phyloP scores from a whole-genome alignment of 108 stramenopile genomes.

The Pelagomonas calceolata region DNA sequence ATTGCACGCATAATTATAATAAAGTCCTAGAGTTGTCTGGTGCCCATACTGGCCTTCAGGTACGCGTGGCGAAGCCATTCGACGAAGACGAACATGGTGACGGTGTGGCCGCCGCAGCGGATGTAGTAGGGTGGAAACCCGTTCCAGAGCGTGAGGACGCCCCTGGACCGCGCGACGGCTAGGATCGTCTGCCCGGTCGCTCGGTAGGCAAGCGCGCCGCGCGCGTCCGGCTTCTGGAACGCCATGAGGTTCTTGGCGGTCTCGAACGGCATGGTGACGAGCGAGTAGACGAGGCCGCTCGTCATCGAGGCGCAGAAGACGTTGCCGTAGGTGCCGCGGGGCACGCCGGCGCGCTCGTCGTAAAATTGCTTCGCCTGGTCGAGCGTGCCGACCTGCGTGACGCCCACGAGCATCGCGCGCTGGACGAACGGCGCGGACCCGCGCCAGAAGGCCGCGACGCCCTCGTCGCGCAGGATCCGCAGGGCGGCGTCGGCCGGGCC shows the following conservation, averaged over 20 bases:
- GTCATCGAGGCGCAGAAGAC: constrained; percentile 85
- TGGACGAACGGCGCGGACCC: constrained; percentile 72
- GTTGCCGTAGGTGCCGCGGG: constrained; percentile 64
- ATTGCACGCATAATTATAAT: no score
- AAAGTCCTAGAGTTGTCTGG: no score
- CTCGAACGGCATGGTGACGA: constrained; percentile 88
- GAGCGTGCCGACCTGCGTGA: constrained; percentile 81
- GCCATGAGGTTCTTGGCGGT: constrained; percentile 89
- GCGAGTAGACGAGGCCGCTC: constrained; percentile 73
- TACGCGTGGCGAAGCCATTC: constrained; percentile 67
- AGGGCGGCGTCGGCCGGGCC: constrained; percentile 56
- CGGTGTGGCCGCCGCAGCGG: constrained; percentile 89
- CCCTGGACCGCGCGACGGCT: constrained; percentile 54
- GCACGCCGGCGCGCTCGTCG: constrained; percentile 43
- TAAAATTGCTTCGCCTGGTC: constrained; percentile 83
- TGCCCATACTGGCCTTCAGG: no score
- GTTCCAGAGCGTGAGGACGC: constrained; percentile 67
- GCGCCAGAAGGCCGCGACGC: constrained; percentile 73
- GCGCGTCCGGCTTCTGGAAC: constrained; percentile 60
- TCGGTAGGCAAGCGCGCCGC: constrained; percentile 70
- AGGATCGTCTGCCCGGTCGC: constrained; percentile 63
- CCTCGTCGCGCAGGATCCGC: constrained; percentile 69
- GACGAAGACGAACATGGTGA: constrained; percentile 78
- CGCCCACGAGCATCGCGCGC: constrained; percentile 81
- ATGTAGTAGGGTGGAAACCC: constrained; percentile 81